phyloP scores from a whole-genome alignment of 1,139 yeast genomes.

The Candida pseudoviswanathii region DNA sequence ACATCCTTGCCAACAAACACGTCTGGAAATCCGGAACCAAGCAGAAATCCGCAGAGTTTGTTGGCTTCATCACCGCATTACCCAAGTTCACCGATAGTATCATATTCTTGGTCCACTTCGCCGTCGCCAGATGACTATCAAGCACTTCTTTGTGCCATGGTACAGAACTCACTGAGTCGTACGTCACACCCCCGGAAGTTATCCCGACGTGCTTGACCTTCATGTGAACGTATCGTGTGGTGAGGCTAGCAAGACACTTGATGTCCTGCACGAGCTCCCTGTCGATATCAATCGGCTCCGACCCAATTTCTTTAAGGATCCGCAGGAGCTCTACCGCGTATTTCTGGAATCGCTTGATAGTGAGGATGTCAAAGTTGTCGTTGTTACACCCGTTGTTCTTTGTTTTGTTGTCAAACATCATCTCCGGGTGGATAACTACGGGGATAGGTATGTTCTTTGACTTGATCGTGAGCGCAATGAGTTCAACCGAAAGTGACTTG shows the following conservation, averaged over 20 bases:
- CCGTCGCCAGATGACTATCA: background rate
- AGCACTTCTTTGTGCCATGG: slow-evolving; percentile 13
- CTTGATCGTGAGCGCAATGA: slow-evolving; percentile 34
- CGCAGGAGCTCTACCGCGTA: slow-evolving; percentile 34
- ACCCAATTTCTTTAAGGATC: slow-evolving; percentile 28
- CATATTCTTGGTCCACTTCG: slow-evolving; percentile 15
- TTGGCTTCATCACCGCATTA: slow-evolving; percentile 14
- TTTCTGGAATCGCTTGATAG: slow-evolving; percentile 34
- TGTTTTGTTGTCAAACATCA: slow-evolving; percentile 37
- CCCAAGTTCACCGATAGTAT: slow-evolving; percentile 17
- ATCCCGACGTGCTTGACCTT: slow-evolving; percentile 16
- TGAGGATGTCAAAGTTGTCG: slow-evolving; percentile 36
- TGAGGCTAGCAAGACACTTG: slow-evolving; percentile 37
- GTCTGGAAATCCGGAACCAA: slow-evolving; percentile 43
- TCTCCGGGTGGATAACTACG: slow-evolving; percentile 36
- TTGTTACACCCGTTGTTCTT: slow-evolving; percentile 16
- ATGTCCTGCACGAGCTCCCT: slow-evolving; percentile 30
- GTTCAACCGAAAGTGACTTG: slow-evolving; percentile 31
- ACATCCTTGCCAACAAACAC: slow-evolving; percentile 37
- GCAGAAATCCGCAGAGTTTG: slow-evolving; percentile 25
- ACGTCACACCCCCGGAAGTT: background rate
- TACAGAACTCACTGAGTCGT: slow-evolving; percentile 3
- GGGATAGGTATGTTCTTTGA: slow-evolving; percentile 40
- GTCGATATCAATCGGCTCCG: slow-evolving; percentile 27
- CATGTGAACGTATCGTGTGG: slow-evolving; percentile 28